Percentiles rank a stretch among this genome's conserved stretches.
These are phyloP conservation scores for Skeletonema tropicum DNA, from an alignment of 108 stramenopile species.

Conservation along the genomic window DNA sequence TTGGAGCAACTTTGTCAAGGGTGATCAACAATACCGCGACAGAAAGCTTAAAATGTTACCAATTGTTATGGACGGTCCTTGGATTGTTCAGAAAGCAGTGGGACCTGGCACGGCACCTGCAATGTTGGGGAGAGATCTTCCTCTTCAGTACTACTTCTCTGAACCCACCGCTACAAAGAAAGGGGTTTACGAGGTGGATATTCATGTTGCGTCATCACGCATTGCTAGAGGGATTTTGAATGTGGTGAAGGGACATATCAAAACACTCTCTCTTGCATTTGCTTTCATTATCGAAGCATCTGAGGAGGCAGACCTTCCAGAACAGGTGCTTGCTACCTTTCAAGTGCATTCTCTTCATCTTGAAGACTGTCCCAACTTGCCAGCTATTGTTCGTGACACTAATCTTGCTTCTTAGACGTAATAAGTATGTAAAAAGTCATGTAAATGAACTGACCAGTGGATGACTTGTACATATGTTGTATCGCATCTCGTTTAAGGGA, in stretches of 20 bases:
- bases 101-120: conserved; percentile 89
- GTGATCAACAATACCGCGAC: conserved; percentile 89
- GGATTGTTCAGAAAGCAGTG: conserved; percentile 90
- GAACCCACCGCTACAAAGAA: conserved; percentile 54
- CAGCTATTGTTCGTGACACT: conserved; percentile 11
- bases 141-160: conserved; percentile 87
- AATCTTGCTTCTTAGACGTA: neutral
- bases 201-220: conserved; percentile 79
- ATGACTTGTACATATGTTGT: too few relatives aligned
- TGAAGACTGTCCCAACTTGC: conserved; percentile 82
- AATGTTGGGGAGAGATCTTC: conserved; percentile 85
- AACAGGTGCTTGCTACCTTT: conserved; percentile 79
- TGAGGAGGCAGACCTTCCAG: conserved; percentile 79
- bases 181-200: conserved; percentile 86
- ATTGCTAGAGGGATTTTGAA: conserved; percentile 90
- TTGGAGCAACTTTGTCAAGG: conserved; percentile 79
- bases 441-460: too few relatives aligned
- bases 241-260: conserved; percentile 88
- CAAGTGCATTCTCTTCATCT: conserved; percentile 80
- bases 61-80: conserved; percentile 88
- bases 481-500: too few relatives aligned
- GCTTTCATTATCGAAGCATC: conserved; percentile 90
- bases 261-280: conserved; percentile 80
- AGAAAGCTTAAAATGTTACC: conserved; percentile 86
- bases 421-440: too few relatives aligned